These are phyloP conservation scores for Apiospora kogelbergensis DNA, from an alignment of 2,329 filamentous ascomycete species.

Conservation along the genomic window DNA sequence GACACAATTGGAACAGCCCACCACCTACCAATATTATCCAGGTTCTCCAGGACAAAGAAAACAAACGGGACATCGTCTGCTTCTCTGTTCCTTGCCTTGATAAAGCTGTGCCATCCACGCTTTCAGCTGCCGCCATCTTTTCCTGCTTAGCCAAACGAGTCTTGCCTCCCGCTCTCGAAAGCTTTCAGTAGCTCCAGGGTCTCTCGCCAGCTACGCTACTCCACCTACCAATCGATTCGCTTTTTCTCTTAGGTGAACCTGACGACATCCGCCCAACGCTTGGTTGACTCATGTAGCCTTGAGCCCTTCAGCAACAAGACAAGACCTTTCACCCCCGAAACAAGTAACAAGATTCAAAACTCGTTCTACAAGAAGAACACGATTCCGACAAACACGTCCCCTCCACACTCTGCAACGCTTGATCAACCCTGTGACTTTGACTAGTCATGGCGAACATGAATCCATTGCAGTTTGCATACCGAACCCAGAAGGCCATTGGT, in stretches of 20 bases:
- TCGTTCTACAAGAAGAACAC: slow-evolving; percentile 7
- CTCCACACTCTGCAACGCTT: slow-evolving; percentile 10
- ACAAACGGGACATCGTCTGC: slow-evolving; percentile 3
- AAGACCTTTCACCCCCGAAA: neutral
- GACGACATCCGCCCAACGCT: slow-evolving; percentile 8
- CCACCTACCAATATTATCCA: neutral
- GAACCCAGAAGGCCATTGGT: slow-evolving; percentile 95
- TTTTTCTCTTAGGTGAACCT: slow-evolving; percentile 4
- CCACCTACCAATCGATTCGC: neutral
- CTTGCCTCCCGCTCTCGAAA: neutral
- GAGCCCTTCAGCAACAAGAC: neutral
- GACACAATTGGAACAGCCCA: neutral
- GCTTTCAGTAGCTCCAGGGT: slow-evolving; percentile 8
- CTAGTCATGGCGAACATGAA: slow-evolving; percentile 79
- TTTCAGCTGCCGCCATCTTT: neutral
- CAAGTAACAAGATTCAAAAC: neutral
- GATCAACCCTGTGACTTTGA: slow-evolving; percentile 70
- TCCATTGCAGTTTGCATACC: slow-evolving; percentile 92
- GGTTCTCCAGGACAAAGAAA: neutral
- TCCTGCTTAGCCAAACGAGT: neutral
- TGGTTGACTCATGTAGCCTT: slow-evolving; percentile 4
- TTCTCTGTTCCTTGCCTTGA: neutral
- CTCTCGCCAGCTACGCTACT: neutral
- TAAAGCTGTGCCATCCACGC: neutral
- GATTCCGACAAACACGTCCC: slow-evolving; percentile 6